A percentile compares a stretch with the other conserved stretches of the same genome.
Conservation (phyloP, 2,329 filamentous ascomycete species). For the Zasmidium cellare region DNA sequence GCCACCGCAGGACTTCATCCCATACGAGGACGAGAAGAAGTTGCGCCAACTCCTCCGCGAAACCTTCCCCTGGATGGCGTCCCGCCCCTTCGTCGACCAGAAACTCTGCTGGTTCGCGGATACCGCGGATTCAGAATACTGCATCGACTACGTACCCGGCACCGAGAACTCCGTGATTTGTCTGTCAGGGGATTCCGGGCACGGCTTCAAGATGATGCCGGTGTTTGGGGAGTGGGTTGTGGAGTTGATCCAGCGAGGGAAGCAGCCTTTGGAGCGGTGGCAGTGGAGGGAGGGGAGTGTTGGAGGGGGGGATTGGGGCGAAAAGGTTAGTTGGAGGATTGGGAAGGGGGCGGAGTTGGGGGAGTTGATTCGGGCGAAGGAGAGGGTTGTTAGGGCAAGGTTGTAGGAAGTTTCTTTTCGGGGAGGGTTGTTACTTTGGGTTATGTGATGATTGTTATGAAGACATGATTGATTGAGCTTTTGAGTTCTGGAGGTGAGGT, state of each 20-base stretch:
- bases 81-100: slow-evolving; percentile 58
- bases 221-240: slow-evolving; percentile 58
- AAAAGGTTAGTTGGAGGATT: slow-evolving; percentile 51
- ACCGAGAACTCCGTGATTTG: slow-evolving; percentile 51
- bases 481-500: too few species aligned
- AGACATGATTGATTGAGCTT: too few species aligned
- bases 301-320: slow-evolving; percentile 41
- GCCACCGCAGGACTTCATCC: slow-evolving; percentile 52
- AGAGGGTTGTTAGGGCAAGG: slow-evolving; percentile 22
- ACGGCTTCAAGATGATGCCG: slow-evolving; percentile 65
- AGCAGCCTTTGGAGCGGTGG: slow-evolving; percentile 52
- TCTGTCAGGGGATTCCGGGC: slow-evolving; percentile 60
- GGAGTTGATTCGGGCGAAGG: slow-evolving; percentile 23
- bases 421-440: too few species aligned
- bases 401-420: slow-evolving; percentile 18
- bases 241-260: slow-evolving; percentile 46
- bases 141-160: slow-evolving; percentile 59
- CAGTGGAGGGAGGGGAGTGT: slow-evolving; percentile 49
- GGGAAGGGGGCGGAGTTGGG: slow-evolving; percentile 34
- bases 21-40: slow-evolving; percentile 53
- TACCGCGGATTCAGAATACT: slow-evolving; percentile 60
- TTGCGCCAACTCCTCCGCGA: slow-evolving; percentile 53
- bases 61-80: slow-evolving; percentile 54
- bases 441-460: too few species aligned
- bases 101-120: slow-evolving; percentile 66